phyloP scores from a whole-genome alignment of 2,329 filamentous ascomycete species.

The Immersiporthe knoxdaviesiana region DNA sequence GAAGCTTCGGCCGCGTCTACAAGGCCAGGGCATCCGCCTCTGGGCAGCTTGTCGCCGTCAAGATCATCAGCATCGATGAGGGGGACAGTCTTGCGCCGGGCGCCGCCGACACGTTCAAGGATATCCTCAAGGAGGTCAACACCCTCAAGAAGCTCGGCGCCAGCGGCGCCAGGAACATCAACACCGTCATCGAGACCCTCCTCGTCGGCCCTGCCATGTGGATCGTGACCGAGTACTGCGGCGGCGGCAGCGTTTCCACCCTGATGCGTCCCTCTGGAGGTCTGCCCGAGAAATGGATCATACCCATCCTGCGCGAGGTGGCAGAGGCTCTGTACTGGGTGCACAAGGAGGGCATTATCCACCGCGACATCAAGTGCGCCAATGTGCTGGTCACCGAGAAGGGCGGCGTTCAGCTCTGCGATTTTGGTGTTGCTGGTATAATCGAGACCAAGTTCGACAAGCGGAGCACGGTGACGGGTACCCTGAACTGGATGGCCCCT shows the following conservation, averaged over 20 bases:
- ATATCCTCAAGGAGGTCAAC: slow-evolving; percentile 70
- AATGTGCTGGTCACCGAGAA: slow-evolving; percentile 80
- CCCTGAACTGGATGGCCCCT: slow-evolving; percentile 84
- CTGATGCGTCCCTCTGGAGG: slow-evolving; percentile 68
- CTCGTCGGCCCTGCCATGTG: slow-evolving; percentile 80
- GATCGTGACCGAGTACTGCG: slow-evolving; percentile 87
- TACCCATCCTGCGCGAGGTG: slow-evolving; percentile 68
- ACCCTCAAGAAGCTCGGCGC: slow-evolving; percentile 74
- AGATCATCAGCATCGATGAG: slow-evolving; percentile 84
- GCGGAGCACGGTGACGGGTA: slow-evolving; percentile 79
- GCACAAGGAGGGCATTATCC: slow-evolving; percentile 69
- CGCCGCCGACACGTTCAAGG: slow-evolving; percentile 67
- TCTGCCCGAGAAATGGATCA: slow-evolving; percentile 70
- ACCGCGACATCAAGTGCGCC: slow-evolving; percentile 74
- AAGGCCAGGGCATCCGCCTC: slow-evolving; percentile 53
- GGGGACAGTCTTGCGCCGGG: slow-evolving; percentile 69
- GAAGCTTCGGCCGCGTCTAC: slow-evolving; percentile 69
- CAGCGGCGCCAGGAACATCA: slow-evolving; percentile 77
- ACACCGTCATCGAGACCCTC: slow-evolving; percentile 78
- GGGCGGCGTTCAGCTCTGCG: slow-evolving; percentile 78
- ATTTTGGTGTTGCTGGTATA: slow-evolving; percentile 81
- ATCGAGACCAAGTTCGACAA: slow-evolving; percentile 78
- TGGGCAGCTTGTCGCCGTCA: slow-evolving; percentile 64
- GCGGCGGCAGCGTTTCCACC: slow-evolving; percentile 79
- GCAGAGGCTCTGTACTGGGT: slow-evolving; percentile 70